Base-by-base conservation (phyloP, 805 yeast genomes). In the Suhomyces faveliae region DNA sequence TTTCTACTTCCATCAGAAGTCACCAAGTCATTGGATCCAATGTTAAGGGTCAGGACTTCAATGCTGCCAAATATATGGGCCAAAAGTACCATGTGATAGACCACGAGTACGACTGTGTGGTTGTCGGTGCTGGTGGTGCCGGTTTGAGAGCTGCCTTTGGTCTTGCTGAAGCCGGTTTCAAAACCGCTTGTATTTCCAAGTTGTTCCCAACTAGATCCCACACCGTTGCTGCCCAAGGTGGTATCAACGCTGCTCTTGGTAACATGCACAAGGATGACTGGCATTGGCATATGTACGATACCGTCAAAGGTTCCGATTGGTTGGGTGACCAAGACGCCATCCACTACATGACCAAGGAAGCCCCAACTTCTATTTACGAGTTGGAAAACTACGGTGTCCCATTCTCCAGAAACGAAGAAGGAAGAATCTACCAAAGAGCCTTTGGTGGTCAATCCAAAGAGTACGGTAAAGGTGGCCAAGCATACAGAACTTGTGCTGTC, bases 221-320 rank as follows among this genome's bases (percentile, higher is more conserved):
- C 69, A 92, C 99, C 17, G 99, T 92, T 44, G 98, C 98, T 49
- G 99, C 99, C 44, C 99, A 92, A 74, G 99, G 99, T 74, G 99
- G 99, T 77, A 94, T 92, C 73, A 92, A 92, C 64, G 99, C 98
- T 57, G 99, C 99, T 24, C 79, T 92, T 56, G 99, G 98, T 59
- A 92, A 92, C 79, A 92, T 92, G 96, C 98, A 94, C 77, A 79
- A 81, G 59, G 99, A 92, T 71, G 91, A 91, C 77, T 92, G 99
- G 99, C 96, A 89, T 72, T 94, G 98, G 97, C 99, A 92, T 73
- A 91, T 92, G 97, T 92, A 94, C 74, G 99, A 92, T 68, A 92
- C 99, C 61, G 98, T 92, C 61, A 92, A 92, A 76, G 99, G 99
- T 55, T 90, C 97, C 8, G 99, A 92, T 75, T 92, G 99, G 99